phyloP scores from a whole-genome alignment of 2,329 filamentous ascomycete species.

The Beauveria sp. region DNA sequence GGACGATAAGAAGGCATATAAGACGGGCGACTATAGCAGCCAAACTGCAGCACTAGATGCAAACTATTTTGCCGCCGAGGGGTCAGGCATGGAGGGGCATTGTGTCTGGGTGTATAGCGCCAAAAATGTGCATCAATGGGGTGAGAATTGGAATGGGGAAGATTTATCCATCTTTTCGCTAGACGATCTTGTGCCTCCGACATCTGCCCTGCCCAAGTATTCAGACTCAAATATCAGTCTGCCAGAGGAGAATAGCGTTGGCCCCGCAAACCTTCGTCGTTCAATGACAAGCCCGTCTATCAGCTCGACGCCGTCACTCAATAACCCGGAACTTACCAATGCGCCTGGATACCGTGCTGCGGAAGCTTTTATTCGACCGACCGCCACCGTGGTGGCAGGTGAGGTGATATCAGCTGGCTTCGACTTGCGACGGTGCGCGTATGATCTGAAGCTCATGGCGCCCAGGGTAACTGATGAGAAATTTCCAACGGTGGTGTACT shows the following conservation, averaged over 20 bases:
- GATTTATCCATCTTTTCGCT: constrained; percentile 83
- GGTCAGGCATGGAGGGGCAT: constrained; percentile 74
- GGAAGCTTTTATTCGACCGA: constrained; percentile 85
- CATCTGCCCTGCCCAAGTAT: constrained; percentile 40
- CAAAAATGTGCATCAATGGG: constrained; percentile 78
- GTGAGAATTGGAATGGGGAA: constrained; percentile 96
- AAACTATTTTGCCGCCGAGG: constrained; percentile 89
- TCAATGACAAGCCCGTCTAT: constrained; percentile 63
- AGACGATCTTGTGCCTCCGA: constrained; percentile 63
- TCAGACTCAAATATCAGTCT: constrained; percentile 39
- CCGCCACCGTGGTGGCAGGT: constrained; percentile 68
- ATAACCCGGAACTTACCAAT: constrained; percentile 50
- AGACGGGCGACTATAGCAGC: constrained; percentile 88
- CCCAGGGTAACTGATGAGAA: constrained; percentile 51
- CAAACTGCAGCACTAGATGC: constrained; percentile 91
- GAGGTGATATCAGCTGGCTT: constrained; percentile 67
- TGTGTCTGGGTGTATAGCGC: constrained; percentile 83
- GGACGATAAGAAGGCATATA: constrained; percentile 93
- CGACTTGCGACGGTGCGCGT: constrained; percentile 70
- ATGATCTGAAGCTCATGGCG: constrained; percentile 63
- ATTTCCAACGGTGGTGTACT: constrained; percentile 70
- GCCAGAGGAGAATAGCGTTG: constrained; percentile 50
- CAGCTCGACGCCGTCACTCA: constrained; percentile 45
- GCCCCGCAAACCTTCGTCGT: constrained; percentile 66
- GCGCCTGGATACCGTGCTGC: constrained; percentile 76